Evolutionary conservation across 139 green algal species (phyloP).

Genomic region (Yamagishiella unicocca): DNA sequence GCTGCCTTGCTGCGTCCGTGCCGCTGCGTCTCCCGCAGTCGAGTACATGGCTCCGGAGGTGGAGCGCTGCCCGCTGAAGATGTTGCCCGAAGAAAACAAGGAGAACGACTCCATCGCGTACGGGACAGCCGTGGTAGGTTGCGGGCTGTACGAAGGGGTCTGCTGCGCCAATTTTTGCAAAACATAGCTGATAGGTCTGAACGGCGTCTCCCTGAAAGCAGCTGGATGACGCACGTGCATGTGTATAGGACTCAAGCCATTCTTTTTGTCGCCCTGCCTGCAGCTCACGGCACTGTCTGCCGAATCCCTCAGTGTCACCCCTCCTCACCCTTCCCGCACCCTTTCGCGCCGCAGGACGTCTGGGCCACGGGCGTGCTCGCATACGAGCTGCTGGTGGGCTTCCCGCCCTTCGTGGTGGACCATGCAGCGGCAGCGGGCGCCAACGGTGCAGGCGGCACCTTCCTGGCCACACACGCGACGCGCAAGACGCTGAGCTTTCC

Average conservation of each 20-base stretch:
- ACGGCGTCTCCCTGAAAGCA: background rate
- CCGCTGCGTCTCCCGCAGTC: background rate
- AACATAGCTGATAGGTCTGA: background rate
- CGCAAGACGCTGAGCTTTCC: slow-evolving; percentile 25
- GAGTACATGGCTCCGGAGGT: slow-evolving; percentile 56
- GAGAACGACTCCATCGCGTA: slow-evolving; percentile 26
- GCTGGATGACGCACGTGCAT: background rate
- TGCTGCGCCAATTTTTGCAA: background rate
- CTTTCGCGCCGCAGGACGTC: slow-evolving; percentile 43
- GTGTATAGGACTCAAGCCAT: background rate
- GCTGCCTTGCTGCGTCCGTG: too few species aligned
- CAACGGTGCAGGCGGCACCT: background rate
- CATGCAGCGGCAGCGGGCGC: background rate
- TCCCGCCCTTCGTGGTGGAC: slow-evolving; percentile 55
- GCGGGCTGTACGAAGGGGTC: background rate
- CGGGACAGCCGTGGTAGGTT: slow-evolving; percentile 10
- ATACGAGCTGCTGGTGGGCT: slow-evolving; percentile 59
- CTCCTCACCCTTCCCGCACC: background rate
- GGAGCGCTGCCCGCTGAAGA: slow-evolving; percentile 51
- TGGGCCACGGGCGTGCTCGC: slow-evolving; percentile 59
- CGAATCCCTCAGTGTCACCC: too few species aligned
- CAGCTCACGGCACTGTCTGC: too few species aligned
- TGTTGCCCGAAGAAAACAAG: slow-evolving; percentile 52
- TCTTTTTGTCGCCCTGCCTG: background rate
- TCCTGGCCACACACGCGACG: slow-evolving; percentile 15